Evolutionary conservation across 495 filamentous ascomycete species (phyloP), one percentile per base, ranked within the genome.

Genomic region (Staphylotrichum tortipilum): DNA sequence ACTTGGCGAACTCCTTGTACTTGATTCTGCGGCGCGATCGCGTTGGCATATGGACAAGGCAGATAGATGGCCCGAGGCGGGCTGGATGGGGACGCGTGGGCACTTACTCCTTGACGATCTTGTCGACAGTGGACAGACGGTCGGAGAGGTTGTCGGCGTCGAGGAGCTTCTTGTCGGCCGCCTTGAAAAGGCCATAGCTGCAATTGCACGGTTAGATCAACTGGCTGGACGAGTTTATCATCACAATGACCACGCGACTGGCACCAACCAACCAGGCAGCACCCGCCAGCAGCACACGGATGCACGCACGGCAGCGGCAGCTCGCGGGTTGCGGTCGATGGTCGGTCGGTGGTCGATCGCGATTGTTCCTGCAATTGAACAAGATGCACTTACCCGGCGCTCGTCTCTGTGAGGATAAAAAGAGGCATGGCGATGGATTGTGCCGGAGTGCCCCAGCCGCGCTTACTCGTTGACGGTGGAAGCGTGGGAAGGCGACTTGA

Each of bases 111-210:
- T 84, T 86, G 58, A 83, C 84, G 44, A 94, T 81, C 60, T 86
- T 87, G 70, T 97, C 89, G 23, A 88, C 82, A 34, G 84, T 87
- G 26, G 80, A 77, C 37, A 85, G 78, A 62, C 94, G 84, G 35
- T 79, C 76, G 23, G 76, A 71, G 53, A 94, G 63, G 61, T 88
- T 80, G 67, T 89, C 84, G 55, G 81, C 81, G 72, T 95, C 89
- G 46, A 99, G 77, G 35, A 97, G 78, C 78, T 95, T 97, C 79
- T 95, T 95, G 82, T 95, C 90, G 68, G 86, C 87, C 23, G 94
- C 86, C 74, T 99, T 97, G 74, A 97, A 86, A 61, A 98, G 80
- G 65, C 89, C 94, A 77, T 95, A 96, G 56, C 73, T 76, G 54
- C 41, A 43, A 34, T 38, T 15, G 36, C n/a, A 30, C 17, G 18